Evolutionary conservation across 164 flowering plant genomes (phyloP).

Genomic region (Dillenia suffruticosa): DNA sequence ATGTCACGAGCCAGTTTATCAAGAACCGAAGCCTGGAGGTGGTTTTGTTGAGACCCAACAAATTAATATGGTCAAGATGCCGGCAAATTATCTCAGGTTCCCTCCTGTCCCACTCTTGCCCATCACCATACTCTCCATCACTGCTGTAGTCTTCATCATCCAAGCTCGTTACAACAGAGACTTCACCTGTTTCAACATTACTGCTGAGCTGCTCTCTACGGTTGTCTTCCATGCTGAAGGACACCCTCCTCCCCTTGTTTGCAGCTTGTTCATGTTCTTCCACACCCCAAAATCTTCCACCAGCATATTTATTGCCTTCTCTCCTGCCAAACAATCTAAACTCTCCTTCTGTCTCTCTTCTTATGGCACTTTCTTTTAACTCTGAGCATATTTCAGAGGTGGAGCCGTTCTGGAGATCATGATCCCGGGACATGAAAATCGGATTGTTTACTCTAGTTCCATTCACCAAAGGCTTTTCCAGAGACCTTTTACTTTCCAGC

Average conservation of each 20-base stretch:
- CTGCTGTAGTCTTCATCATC: conserved; percentile 55
- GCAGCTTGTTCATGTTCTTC: conserved; percentile 58
- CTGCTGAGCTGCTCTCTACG: conserved; percentile 38
- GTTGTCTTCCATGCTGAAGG: conserved; percentile 72
- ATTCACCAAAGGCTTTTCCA: conserved; percentile 16
- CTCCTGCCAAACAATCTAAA: conserved; percentile 81
- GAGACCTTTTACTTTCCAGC: not conserved
- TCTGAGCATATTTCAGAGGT: conserved; percentile 39
- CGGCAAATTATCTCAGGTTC: conserved; percentile 78
- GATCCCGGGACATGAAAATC: conserved; percentile 15
- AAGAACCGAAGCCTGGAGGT: conserved; percentile 63
- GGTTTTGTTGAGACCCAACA: conserved; percentile 86
- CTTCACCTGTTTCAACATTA: conserved; percentile 58
- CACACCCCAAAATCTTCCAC: conserved; percentile 68
- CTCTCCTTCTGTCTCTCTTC: conserved; percentile 97
- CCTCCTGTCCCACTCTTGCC: conserved; percentile 60
- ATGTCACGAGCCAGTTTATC: conserved; percentile 91
- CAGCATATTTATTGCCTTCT: conserved; percentile 49
- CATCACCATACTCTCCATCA: conserved; percentile 65
- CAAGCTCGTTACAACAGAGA: conserved; percentile 41
- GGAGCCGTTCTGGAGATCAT: conserved; percentile 27
- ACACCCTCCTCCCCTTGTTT: conserved; percentile 71
- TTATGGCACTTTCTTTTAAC: conserved; percentile 79
- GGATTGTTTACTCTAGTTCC: conserved; percentile 21
- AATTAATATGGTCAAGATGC: conserved; percentile 76